Evolutionary conservation across 345 rosid species (phyloP).

Genomic region (Limnanthes douglasii): DNA sequence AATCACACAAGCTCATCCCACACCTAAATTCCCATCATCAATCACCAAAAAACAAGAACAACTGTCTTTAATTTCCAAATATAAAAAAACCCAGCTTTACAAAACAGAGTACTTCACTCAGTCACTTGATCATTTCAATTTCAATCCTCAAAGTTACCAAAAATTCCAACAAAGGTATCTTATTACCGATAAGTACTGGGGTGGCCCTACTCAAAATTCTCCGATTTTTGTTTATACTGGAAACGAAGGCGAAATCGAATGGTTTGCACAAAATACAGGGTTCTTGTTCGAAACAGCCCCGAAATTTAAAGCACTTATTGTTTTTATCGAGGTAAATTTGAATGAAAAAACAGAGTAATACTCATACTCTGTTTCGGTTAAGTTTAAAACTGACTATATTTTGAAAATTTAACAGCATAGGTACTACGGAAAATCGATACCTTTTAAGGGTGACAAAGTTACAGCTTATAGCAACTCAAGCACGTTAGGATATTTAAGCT

Average conservation of each 20-base stretch:
- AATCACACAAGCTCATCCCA: slow-evolving; percentile 2
- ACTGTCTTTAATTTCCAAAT: slow-evolving; percentile 3
- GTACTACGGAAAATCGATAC: slow-evolving; percentile 43
- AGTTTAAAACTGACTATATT: too few species aligned
- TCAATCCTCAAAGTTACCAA: slow-evolving; percentile 32
- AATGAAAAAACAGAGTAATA: background rate
- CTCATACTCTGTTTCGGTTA: too few species aligned
- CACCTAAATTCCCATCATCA: slow-evolving; percentile 22
- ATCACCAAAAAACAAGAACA: slow-evolving; percentile 6
- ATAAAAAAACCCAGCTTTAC: slow-evolving; percentile 12
- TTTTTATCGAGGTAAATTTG: slow-evolving; percentile 45
- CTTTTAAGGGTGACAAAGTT: slow-evolving; percentile 29
- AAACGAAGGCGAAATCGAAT: slow-evolving; percentile 48
- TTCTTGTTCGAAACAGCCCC: slow-evolving; percentile 45
- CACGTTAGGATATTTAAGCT: slow-evolving; percentile 29
- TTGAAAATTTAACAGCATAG: too few species aligned
- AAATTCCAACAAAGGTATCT: slow-evolving; percentile 37
- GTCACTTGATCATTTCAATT: slow-evolving; percentile 47
- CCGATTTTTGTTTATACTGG: slow-evolving; percentile 52
- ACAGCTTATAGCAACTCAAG: slow-evolving; percentile 33
- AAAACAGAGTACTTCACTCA: slow-evolving; percentile 34
- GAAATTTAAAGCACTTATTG: slow-evolving; percentile 34
- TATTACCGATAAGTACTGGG: slow-evolving; percentile 31
- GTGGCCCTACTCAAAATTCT: slow-evolving; percentile 21
- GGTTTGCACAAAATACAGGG: slow-evolving; percentile 49